phyloP scores from a whole-genome alignment of 164 flowering plant species.

The Litsea cubeba region DNA sequence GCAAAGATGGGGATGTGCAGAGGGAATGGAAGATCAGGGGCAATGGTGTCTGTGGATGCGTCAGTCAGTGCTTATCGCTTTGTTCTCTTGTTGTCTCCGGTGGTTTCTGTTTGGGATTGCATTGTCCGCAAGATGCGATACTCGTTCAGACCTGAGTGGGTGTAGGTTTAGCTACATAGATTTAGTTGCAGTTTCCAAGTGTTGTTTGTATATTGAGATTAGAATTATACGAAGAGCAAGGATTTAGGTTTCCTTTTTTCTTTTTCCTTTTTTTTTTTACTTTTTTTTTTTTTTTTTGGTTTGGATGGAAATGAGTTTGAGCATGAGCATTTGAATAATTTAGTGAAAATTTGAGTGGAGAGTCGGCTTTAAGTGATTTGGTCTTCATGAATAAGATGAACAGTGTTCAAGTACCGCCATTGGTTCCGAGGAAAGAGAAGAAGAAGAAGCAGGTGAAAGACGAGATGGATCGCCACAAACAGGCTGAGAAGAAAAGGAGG shows the following conservation, averaged over 20 bases:
- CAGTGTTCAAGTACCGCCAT: constrained; percentile 42
- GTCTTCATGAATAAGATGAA: constrained; percentile 42
- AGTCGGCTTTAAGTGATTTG: constrained; percentile 14
- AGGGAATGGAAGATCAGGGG: constrained; percentile 55
- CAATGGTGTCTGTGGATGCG: constrained; percentile 42
- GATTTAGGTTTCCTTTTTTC: background rate
- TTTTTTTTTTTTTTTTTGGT: background rate
- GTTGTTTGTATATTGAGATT: too few species aligned
- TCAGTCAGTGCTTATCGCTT: constrained; percentile 41
- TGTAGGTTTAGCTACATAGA: constrained; percentile 41
- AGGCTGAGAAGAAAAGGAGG: constrained; percentile 92
- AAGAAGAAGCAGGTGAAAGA: constrained; percentile 80
- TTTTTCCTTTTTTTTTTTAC: too few species aligned
- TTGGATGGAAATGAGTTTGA: background rate
- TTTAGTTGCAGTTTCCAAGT: background rate
- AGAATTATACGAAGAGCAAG: background rate
- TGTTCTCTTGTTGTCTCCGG: constrained; percentile 20
- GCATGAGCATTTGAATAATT: background rate
- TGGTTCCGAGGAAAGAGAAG: constrained; percentile 61
- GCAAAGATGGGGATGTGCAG: constrained; percentile 54
- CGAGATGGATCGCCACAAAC: constrained; percentile 83
- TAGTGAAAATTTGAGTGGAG: constrained; percentile 19
- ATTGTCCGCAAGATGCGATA: constrained; percentile 76
- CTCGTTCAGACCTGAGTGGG: constrained; percentile 87
- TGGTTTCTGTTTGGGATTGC: constrained; percentile 48